phyloP scores from a whole-genome alignment of 257 asterid species.

The Solanum clarkiae region DNA sequence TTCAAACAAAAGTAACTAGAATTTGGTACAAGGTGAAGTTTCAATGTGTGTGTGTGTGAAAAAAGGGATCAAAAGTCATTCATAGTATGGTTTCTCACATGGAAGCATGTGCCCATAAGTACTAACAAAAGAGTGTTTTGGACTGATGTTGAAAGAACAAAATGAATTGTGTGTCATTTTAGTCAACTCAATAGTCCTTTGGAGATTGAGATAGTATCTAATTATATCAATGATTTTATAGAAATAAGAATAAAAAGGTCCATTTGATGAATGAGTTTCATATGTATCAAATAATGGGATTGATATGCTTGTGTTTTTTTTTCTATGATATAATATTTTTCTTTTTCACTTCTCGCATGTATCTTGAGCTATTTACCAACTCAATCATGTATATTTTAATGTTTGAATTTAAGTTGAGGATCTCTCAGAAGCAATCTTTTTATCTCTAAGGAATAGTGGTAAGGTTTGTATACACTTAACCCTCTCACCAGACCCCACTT shows the following conservation, averaged over 20 bases:
- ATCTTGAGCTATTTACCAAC: no score
- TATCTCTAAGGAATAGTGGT: no score
- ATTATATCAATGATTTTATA: not conserved
- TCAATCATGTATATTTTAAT: no score
- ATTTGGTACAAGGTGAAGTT: not conserved
- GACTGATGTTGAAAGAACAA: slow-evolving; percentile 35
- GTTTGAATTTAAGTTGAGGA: no score
- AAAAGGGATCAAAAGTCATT: not conserved
- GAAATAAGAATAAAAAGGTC: not conserved
- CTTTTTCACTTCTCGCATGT: no score
- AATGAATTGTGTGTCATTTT: slow-evolving; percentile 12
- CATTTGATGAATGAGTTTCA: not conserved
- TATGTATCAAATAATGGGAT: not conserved
- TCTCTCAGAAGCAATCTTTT: no score
- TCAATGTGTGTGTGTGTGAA: not conserved
- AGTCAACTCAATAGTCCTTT: slow-evolving; percentile 41
- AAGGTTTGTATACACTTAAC: no score
- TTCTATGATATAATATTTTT: no score
- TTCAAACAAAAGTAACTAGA: not conserved
- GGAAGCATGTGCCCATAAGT: slow-evolving; percentile 50
- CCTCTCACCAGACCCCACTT: no score
- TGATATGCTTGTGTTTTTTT: not conserved
- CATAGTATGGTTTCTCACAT: slow-evolving; percentile 34
- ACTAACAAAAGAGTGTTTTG: slow-evolving; percentile 29
- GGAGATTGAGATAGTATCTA: not conserved